Evolutionary conservation across 495 filamentous ascomycete genomes (phyloP).

Genomic region (Aspergillus bridgeri): DNA sequence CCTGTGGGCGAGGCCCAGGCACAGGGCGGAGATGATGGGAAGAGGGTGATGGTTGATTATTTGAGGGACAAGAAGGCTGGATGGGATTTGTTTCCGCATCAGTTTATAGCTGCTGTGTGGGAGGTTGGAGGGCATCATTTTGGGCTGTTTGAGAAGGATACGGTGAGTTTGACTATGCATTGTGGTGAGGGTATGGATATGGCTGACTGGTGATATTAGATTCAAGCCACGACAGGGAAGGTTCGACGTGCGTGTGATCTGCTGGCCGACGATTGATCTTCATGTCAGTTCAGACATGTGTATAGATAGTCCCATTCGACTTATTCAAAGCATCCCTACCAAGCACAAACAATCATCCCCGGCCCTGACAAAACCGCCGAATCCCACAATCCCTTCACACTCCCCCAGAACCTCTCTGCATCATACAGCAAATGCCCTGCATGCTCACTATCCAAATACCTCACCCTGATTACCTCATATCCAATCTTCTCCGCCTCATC

Average conservation of each 20-base stretch:
- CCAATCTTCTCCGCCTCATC: background rate
- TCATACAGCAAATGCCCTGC: background rate
- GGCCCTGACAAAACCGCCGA: background rate
- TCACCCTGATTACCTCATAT: background rate
- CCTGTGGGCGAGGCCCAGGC: background rate
- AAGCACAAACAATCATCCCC: background rate
- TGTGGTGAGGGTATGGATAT: no score
- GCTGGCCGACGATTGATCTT: background rate
- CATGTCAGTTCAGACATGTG: no score
- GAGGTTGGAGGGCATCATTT: background rate
- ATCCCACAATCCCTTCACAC: background rate
- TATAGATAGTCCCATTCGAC: no score
- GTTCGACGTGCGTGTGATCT: background rate
- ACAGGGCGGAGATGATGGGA: no score
- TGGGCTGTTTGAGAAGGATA: background rate
- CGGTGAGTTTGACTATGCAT: background rate
- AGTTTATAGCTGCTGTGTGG: background rate
- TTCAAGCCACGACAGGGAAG: background rate
- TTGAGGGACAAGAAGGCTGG: background rate
- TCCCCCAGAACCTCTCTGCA: background rate
- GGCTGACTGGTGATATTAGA: background rate
- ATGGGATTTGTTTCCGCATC: background rate
- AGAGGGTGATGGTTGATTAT: background rate
- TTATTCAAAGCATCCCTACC: no score
- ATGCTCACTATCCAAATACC: background rate